These are phyloP conservation scores for Oryza longistaminata DNA, from an alignment of 176 grass and related monocot genomes.

Conservation along the genomic window DNA sequence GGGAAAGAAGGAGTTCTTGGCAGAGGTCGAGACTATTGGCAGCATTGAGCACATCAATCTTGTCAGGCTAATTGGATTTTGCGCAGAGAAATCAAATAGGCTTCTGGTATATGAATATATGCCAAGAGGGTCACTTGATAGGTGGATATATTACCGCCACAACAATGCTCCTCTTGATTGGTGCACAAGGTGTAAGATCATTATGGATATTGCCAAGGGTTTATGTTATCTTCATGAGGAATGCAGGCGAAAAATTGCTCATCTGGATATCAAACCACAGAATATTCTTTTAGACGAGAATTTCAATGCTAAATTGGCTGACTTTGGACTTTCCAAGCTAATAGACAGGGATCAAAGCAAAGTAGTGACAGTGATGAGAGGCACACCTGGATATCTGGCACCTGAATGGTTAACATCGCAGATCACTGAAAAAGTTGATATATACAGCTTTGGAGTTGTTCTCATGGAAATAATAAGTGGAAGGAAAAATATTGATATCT, in stretches of 20 bases:
- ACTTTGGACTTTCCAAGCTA: constrained; percentile 45
- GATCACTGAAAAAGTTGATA: constrained; percentile 40
- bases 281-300: constrained; percentile 39
- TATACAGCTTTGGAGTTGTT: constrained; percentile 39
- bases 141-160: constrained; percentile 25
- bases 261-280: constrained; percentile 43
- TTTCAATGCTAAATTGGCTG: constrained; percentile 35
- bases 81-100: constrained; percentile 37
- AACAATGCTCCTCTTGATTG: constrained; percentile 38
- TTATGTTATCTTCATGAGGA: constrained; percentile 45
- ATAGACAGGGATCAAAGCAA: constrained; percentile 47
- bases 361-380: constrained; percentile 43
- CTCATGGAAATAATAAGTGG: constrained; percentile 28
- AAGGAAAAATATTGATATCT: constrained; percentile 28
- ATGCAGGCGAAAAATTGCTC: constrained; percentile 36
- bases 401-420: constrained; percentile 41
- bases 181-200: constrained; percentile 19
- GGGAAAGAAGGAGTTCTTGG: constrained; percentile 39
- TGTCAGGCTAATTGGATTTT: constrained; percentile 35
- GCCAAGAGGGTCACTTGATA: constrained; percentile 42
- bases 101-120: constrained; percentile 43
- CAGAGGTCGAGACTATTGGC: constrained; percentile 32
- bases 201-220: constrained; percentile 33
- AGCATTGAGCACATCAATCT: constrained; percentile 41
- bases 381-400: constrained; percentile 44